A percentile compares a stretch with the other conserved stretches of the same genome.
phyloP scores from a whole-genome alignment of 1,284 basidiomycete genomes.

The Neonothopanus nambi region DNA sequence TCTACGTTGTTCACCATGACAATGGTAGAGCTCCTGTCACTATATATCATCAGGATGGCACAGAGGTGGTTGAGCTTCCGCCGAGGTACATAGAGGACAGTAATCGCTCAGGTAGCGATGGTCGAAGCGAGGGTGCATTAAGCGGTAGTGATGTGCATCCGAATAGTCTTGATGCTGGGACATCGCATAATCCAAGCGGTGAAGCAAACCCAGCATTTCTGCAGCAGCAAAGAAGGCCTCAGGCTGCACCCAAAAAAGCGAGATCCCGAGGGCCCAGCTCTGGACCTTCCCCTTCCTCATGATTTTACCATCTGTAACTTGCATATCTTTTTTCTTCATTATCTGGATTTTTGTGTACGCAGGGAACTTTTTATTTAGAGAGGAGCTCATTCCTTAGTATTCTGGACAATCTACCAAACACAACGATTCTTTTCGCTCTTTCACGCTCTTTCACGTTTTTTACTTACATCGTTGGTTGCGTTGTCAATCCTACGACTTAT shows the following conservation, averaged over 20 bases:
- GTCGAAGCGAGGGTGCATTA: slow-evolving; percentile 18
- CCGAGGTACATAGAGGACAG: slow-evolving; percentile 43
- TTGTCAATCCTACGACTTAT: too few relatives aligned
- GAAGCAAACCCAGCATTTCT: slow-evolving; percentile 20
- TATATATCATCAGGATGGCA: slow-evolving; percentile 53
- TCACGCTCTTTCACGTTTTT: too few relatives aligned
- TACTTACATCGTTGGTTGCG: too few relatives aligned
- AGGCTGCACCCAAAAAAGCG: slow-evolving; percentile 17
- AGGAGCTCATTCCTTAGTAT: too few relatives aligned
- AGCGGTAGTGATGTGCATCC: slow-evolving; percentile 4
- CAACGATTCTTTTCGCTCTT: too few relatives aligned
- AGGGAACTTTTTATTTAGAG: too few relatives aligned
- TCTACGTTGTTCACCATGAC: slow-evolving; percentile 63
- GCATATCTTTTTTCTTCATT: too few relatives aligned
- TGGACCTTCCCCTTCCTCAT: too few relatives aligned
- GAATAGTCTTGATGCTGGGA: neutral
- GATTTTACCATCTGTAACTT: too few relatives aligned
- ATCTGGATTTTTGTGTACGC: too few relatives aligned
- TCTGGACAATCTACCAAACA: too few relatives aligned
- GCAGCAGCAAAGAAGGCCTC: slow-evolving; percentile 29
- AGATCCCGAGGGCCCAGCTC: too few relatives aligned
- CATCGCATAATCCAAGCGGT: neutral
- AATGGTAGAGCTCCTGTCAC: slow-evolving; percentile 55
- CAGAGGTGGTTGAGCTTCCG: slow-evolving; percentile 58
- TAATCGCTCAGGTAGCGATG: slow-evolving; percentile 16